These are phyloP conservation scores for Annulohypoxylon moriforme DNA, from an alignment of 495 filamentous ascomycete genomes.

Conservation along the genomic window DNA sequence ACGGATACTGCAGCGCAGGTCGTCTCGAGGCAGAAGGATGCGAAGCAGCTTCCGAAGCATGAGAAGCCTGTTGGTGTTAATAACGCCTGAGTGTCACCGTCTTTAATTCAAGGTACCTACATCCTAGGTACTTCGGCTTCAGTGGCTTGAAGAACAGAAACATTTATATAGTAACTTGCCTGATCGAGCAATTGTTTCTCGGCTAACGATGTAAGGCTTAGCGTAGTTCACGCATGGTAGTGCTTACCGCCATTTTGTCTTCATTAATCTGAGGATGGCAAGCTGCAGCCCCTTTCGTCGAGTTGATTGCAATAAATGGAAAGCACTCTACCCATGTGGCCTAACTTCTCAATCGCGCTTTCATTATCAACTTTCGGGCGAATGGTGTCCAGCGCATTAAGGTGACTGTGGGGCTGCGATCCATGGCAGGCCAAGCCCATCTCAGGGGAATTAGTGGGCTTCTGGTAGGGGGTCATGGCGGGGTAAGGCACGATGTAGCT, in stretches of 20 bases:
- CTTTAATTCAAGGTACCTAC: too few species aligned
- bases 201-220: slow-evolving; percentile 2
- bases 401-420: slow-evolving; percentile 28
- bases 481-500: slow-evolving; percentile 35
- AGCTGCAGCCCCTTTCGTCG: not conserved
- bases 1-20: slow-evolving; percentile 23
- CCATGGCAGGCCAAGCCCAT: slow-evolving; percentile 14
- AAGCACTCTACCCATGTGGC: slow-evolving; percentile 1
- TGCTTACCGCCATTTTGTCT: slow-evolving; percentile 32
- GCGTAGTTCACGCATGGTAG: not conserved
- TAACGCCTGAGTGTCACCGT: not conserved
- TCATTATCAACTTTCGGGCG: slow-evolving; percentile 12
- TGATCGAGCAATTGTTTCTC: slow-evolving; percentile 11
- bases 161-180: slow-evolving; percentile 5
- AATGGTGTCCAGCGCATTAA: slow-evolving; percentile 20
- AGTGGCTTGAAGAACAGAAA: not conserved
- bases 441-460: slow-evolving; percentile 44
- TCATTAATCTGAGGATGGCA: not conserved
- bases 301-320: not conserved
- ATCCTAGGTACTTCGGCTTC: not conserved
- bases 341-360: slow-evolving; percentile 8
- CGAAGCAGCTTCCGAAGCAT: slow-evolving; percentile 12
- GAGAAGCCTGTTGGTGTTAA: slow-evolving; percentile 6
- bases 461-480: slow-evolving; percentile 35
- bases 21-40: slow-evolving; percentile 20